Percentiles rank a stretch among this genome's conserved stretches.
Conservation (phyloP, 352 stramenopile genomes). For the Phytopythium cucurbitacearum region DNA sequence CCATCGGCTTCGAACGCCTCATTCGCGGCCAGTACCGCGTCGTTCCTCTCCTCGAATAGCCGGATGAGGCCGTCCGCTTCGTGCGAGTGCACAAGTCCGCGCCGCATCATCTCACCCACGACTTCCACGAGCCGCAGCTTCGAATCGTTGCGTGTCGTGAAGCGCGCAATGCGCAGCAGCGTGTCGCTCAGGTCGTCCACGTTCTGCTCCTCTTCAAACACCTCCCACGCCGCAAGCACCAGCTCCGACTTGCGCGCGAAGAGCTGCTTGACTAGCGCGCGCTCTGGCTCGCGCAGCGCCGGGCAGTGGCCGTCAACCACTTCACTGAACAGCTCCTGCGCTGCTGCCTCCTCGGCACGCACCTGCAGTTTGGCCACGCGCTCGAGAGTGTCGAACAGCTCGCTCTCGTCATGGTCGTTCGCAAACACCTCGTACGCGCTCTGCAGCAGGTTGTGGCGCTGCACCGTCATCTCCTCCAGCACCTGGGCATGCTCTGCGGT, state of each 20-base stretch:
- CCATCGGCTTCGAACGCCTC: slow-evolving; percentile 70
- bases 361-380: slow-evolving; percentile 66
- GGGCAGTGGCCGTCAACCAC: slow-evolving; percentile 38
- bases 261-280: slow-evolving; percentile 38
- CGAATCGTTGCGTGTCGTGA: slow-evolving; percentile 41
- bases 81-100: slow-evolving; percentile 34
- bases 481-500: slow-evolving; percentile 27
- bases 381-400: slow-evolving; percentile 69
- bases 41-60: slow-evolving; percentile 66
- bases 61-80: slow-evolving; percentile 60
- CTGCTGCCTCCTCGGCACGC: slow-evolving; percentile 28
- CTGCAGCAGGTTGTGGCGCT: slow-evolving; percentile 62
- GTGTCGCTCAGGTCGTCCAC: slow-evolving; percentile 41
- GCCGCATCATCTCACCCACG: slow-evolving; percentile 63
- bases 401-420: slow-evolving; percentile 47
- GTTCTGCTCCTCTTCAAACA: slow-evolving; percentile 42
- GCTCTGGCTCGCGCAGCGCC: slow-evolving; percentile 21
- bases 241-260: slow-evolving; percentile 43
- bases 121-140: slow-evolving; percentile 55
- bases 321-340: slow-evolving; percentile 23
- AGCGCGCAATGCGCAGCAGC: slow-evolving; percentile 44
- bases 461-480: slow-evolving; percentile 34
- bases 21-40: slow-evolving; percentile 63
- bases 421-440: slow-evolving; percentile 69
- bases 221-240: slow-evolving; percentile 44